Evolutionary conservation across 495 filamentous ascomycete species (phyloP), one percentile per base, ranked within the genome.

Genomic region (Lentithecium fluviatile): DNA sequence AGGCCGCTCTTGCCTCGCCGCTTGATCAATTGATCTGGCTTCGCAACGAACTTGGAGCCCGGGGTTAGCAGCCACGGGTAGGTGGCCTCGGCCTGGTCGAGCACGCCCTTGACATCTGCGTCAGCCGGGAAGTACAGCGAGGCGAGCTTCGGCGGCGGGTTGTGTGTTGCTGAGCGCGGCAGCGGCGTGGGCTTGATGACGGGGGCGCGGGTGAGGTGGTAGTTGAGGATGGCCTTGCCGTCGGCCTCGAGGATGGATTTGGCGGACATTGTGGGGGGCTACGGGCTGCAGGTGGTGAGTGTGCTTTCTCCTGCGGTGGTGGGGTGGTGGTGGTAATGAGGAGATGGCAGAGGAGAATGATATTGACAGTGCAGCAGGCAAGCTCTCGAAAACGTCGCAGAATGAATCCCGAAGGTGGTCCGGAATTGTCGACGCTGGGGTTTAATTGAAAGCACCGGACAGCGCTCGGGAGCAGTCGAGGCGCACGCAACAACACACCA

Each of bases 161-260:
- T 97, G 85, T 99, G 94, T 74, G 85, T 94, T 59, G 85, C 73
- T 63, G 89, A 81, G 65, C 83, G 72, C 65, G 94, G 91, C 23
- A 99, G 90, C 76, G 95, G 89, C 70, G 91, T 90, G 51, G 94
- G 91, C 86, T 96, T 96, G 84, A 99, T 97, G 73, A 96, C 88
- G 57, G 93, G 87, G 59, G 94, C 91, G 71, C 94, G 88, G 67
- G 94, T 99, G 82, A 99, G 92, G 85, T 99, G 94, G 83, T 96
- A 99, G 88, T 96, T 97, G 82, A 99, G 82, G 82, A 99, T 97
- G 81, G 94, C 94, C 88, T 99, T 99, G 85, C 94, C 94, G 80
- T 99, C 94, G 82, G 95, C 94, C 80, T 99, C 94, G 83, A 86
- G 78, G 72, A 99, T 97, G 60, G 93, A 87, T 79, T 99, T 99